These are phyloP conservation scores for Microascus cirrosus DNA, from an alignment of 2,329 filamentous ascomycete genomes.

Conservation along the genomic window DNA sequence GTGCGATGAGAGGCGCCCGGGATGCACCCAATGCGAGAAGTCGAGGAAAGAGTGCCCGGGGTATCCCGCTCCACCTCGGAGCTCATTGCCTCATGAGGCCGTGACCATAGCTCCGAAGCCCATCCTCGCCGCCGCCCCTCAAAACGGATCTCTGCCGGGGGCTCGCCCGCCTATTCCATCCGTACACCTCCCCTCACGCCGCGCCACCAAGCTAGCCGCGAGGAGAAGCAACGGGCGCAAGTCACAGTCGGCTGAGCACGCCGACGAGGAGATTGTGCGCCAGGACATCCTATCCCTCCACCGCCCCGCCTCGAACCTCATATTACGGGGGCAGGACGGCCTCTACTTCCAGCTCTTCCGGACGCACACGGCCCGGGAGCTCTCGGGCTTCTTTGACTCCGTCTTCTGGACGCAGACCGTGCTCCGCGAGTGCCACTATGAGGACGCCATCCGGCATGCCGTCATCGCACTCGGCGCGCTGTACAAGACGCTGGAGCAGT, in stretches of 20 bases:
- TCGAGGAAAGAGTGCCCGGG: conserved; percentile 49
- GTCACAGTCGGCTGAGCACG: not conserved
- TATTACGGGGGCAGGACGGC: conserved; percentile 38
- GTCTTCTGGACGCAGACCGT: conserved; percentile 55
- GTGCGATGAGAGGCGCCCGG: conserved; percentile 52
- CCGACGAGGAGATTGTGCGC: not conserved
- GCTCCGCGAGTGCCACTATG: conserved; percentile 50
- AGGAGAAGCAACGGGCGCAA: conserved; percentile 1
- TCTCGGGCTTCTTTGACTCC: conserved; percentile 57
- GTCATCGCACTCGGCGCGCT: conserved; percentile 55
- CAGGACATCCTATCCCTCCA: not conserved
- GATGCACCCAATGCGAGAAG: conserved; percentile 47
- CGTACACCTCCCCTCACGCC: conserved; percentile 10
- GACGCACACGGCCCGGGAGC: conserved; percentile 46
- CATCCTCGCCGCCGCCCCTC: conserved; percentile 11
- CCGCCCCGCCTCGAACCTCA: conserved; percentile 30
- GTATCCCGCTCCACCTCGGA: conserved; percentile 46
- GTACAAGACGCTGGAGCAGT: conserved; percentile 54
- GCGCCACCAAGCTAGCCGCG: conserved; percentile 15
- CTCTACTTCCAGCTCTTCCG: conserved; percentile 54
- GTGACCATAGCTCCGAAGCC: conserved; percentile 39
- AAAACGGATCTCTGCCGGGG: conserved; percentile 5
- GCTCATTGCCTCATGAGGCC: conserved; percentile 31
- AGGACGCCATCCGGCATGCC: conserved; percentile 51
- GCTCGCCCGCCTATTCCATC: not conserved